phyloP scores from a whole-genome alignment of 129 eudicot species.

The Pittosporum tobira region DNA sequence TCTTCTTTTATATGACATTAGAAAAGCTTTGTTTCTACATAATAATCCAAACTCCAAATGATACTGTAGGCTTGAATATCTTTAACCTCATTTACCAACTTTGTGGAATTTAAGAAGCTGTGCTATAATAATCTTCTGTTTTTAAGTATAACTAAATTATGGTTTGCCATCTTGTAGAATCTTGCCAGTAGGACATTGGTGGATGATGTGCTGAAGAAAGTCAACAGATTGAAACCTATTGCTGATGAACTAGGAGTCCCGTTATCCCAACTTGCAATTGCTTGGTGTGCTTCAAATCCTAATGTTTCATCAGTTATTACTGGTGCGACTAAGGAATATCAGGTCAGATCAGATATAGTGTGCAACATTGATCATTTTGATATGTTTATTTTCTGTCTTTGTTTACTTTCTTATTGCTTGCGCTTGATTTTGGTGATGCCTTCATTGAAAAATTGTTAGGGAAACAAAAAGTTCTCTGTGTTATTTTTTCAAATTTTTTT shows the following conservation, averaged over 20 bases:
- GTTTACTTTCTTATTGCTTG: no score
- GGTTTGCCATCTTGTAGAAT: constrained; percentile 36
- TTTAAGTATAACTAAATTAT: not conserved
- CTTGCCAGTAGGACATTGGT: constrained; percentile 78
- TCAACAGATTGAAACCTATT: constrained; percentile 61
- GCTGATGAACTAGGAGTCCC: constrained; percentile 78
- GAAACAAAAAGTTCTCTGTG: no score
- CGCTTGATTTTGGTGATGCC: not conserved
- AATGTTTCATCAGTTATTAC: constrained; percentile 88
- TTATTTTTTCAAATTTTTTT: no score
- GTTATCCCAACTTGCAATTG: constrained; percentile 86
- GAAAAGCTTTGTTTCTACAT: no score
- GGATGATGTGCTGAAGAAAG: constrained; percentile 85
- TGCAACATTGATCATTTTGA: no score
- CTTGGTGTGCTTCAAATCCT: constrained; percentile 94
- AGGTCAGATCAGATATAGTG: constrained; percentile 67
- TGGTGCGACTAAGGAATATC: constrained; percentile 77
- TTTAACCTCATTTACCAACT: not conserved
- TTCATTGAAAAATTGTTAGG: no score
- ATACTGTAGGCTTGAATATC: not conserved
- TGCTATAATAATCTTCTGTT: not conserved
- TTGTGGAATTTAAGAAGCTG: not conserved
- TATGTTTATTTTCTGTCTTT: no score
- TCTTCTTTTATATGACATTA: no score
- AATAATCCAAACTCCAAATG: no score